Percentiles rank a stretch among this genome's conserved stretches.
phyloP scores from a whole-genome alignment of 1,284 basidiomycete species.

The Fereydounia khargensis region DNA sequence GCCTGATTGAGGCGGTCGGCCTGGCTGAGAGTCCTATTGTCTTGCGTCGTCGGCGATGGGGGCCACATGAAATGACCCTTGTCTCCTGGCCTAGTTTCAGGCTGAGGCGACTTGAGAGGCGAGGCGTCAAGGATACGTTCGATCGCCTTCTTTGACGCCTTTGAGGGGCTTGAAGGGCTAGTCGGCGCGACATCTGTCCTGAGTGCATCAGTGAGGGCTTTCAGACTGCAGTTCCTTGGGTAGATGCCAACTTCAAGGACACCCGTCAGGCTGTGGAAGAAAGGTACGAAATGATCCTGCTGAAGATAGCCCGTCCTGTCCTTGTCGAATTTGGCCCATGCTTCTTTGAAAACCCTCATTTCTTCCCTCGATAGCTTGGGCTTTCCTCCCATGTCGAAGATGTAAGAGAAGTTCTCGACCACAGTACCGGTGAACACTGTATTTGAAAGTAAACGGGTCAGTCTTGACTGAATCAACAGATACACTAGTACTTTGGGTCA shows the following conservation, averaged over 20 bases:
- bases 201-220: conserved; percentile 14
- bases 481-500: conserved; percentile 60
- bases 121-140: conserved; percentile 20
- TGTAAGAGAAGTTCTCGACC: conserved; percentile 94
- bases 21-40: conserved; percentile 3
- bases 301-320: conserved; percentile 74
- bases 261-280: conserved; percentile 63
- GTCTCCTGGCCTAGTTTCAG: conserved; percentile 7
- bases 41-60: conserved; percentile 3
- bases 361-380: conserved; percentile 76
- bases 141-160: conserved; percentile 3
- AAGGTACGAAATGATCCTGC: conserved; percentile 72
- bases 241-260: conserved; percentile 47
- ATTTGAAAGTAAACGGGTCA: background rate
- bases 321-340: conserved; percentile 83
- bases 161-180: conserved; percentile 1
- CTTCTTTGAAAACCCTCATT: conserved; percentile 74
- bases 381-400: conserved; percentile 84
- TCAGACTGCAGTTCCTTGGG: conserved; percentile 25
- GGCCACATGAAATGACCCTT: conserved; percentile 17
- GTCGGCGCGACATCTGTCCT: background rate
- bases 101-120: conserved; percentile 17
- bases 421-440: conserved; percentile 67
- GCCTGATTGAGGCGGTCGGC: conserved; percentile 19
- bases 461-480: background rate